A percentile compares a stretch with the other conserved stretches of the same genome.
phyloP scores from a whole-genome alignment of 768 basidiomycete species.

The Flagelloscypha sp. region DNA sequence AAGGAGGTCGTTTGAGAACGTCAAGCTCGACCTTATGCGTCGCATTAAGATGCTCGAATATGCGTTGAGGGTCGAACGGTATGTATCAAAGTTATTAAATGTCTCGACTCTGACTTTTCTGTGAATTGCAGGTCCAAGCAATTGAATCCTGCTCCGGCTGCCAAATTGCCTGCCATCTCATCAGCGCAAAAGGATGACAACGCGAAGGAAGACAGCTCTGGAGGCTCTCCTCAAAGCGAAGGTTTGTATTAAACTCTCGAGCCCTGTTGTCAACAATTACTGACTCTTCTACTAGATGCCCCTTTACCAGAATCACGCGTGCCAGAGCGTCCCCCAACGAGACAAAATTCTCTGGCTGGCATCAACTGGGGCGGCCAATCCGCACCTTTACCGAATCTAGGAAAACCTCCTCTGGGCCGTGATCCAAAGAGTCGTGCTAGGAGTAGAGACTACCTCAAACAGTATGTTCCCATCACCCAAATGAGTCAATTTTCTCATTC shows the following conservation, averaged over 20 bases:
- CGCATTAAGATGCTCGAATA: conserved; percentile 78
- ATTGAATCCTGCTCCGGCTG: conserved; percentile 32
- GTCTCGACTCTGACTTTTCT: conserved; percentile 11
- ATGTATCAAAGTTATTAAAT: conserved; percentile 21
- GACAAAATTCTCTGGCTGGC: conserved; percentile 28
- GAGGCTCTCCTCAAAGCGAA: conserved; percentile 48
- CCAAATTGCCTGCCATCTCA: conserved; percentile 32
- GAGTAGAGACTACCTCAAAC: conserved; percentile 69
- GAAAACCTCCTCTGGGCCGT: conserved; percentile 42
- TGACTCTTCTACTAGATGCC: conserved; percentile 29
- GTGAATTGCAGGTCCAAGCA: conserved; percentile 43
- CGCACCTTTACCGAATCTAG: conserved; percentile 30
- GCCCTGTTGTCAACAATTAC: conserved; percentile 3
- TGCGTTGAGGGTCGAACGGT: conserved; percentile 67
- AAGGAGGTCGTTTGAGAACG: conserved; percentile 65
- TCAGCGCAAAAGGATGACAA: conserved; percentile 41
- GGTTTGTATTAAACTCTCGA: conserved; percentile 24
- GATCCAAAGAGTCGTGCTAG: conserved; percentile 64
- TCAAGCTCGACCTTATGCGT: conserved; percentile 62
- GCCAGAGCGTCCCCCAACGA: conserved; percentile 29
- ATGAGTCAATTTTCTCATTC: too few species aligned
- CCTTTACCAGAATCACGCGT: conserved; percentile 35
- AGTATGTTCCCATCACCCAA: too few species aligned
- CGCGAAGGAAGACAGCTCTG: conserved; percentile 41
- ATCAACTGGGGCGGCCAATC: conserved; percentile 18